phyloP scores from a whole-genome alignment of 1,284 basidiomycete species.

The Pseudozyma sp. region DNA sequence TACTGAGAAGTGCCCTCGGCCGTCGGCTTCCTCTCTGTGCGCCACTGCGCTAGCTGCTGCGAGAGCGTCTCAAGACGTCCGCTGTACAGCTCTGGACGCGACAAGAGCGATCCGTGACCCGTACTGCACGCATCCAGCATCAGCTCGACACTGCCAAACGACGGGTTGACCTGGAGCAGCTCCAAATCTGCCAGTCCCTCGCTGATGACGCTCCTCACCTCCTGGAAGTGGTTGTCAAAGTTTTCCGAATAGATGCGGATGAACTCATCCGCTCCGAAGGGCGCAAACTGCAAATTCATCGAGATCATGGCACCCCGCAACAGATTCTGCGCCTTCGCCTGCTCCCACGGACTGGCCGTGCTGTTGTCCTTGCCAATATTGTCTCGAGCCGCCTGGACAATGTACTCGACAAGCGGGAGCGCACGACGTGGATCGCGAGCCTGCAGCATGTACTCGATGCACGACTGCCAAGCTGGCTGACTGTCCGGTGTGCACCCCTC shows the following conservation, averaged over 20 bases:
- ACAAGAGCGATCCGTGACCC: slow-evolving; percentile 72
- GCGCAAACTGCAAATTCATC: slow-evolving; percentile 49
- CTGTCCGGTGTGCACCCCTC: slow-evolving; percentile 71
- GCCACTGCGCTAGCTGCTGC: slow-evolving; percentile 60
- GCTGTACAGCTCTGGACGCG: slow-evolving; percentile 70
- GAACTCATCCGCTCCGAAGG: slow-evolving; percentile 56
- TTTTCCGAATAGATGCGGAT: slow-evolving; percentile 60
- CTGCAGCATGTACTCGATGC: slow-evolving; percentile 73
- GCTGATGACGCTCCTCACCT: slow-evolving; percentile 69
- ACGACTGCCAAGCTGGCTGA: slow-evolving; percentile 70
- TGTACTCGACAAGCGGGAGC: slow-evolving; percentile 78
- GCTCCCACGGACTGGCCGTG: slow-evolving; percentile 54
- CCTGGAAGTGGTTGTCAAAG: slow-evolving; percentile 66
- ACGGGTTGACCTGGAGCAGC: slow-evolving; percentile 74
- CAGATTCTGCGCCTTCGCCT: slow-evolving; percentile 73
- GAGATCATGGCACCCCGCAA: slow-evolving; percentile 49
- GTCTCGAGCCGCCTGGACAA: slow-evolving; percentile 45
- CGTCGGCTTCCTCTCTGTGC: slow-evolving; percentile 67
- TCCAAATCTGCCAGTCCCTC: slow-evolving; percentile 69
- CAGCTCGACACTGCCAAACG: slow-evolving; percentile 76
- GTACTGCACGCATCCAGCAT: slow-evolving; percentile 77
- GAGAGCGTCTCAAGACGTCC: slow-evolving; percentile 72
- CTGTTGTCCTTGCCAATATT: slow-evolving; percentile 51
- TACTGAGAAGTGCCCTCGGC: slow-evolving; percentile 68
- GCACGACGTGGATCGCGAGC: slow-evolving; percentile 88